Conservation (phyloP, 2,329 filamentous ascomycete genomes). For the Sporothrix pseudoabietina region DNA sequence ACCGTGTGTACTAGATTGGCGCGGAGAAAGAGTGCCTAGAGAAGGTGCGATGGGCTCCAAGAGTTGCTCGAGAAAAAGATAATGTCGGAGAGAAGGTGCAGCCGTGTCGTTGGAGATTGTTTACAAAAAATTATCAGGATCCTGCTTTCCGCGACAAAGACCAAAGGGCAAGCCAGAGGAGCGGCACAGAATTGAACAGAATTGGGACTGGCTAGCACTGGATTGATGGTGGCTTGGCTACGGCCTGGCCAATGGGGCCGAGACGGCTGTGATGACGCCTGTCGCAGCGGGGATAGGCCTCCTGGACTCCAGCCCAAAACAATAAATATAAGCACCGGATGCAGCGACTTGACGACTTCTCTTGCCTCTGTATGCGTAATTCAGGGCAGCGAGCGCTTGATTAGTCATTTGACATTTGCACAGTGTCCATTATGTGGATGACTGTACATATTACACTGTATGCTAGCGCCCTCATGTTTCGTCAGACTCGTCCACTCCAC, state of each 20-base stretch:
- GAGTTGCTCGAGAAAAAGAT: not conserved
- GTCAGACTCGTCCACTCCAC: not conserved
- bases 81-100: not conserved
- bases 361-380: constrained; percentile 9
- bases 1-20: not conserved
- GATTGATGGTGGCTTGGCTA: constrained; percentile 16
- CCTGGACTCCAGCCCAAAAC: constrained; percentile 1
- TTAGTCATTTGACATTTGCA: not conserved
- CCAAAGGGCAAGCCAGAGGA: not conserved
- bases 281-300: constrained; percentile 1
- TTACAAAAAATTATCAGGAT: constrained; percentile 8
- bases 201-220: constrained; percentile 1
- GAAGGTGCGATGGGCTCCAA: constrained; percentile 10
- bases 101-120: constrained; percentile 1
- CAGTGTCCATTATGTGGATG: not conserved
- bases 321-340: not conserved
- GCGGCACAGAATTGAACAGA: constrained; percentile 15
- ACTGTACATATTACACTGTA: not conserved
- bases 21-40: not conserved
- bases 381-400: not conserved
- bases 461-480: not conserved
- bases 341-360: not conserved
- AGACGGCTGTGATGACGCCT: constrained; percentile 20
- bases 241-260: constrained; percentile 17
- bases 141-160: constrained; percentile 17